Conservation (phyloP, 73 alveolate genomes). For the Paramecium biaurelia region DNA sequence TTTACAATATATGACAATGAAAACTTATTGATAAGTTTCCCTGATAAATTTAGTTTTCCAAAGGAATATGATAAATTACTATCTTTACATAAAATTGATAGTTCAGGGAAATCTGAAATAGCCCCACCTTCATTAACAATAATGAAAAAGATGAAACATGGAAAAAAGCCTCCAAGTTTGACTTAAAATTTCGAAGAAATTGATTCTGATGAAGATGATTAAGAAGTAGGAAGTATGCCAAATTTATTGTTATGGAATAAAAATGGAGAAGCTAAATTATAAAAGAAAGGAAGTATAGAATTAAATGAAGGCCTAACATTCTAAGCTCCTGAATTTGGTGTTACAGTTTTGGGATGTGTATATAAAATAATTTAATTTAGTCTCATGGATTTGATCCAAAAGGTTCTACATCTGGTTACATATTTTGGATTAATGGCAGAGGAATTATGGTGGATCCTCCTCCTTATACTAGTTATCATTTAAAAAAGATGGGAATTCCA, state of each 20-base stretch:
- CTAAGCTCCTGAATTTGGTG: constrained; percentile 63
- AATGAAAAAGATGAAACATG: background rate
- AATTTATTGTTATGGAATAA: constrained; percentile 21
- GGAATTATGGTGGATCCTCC: constrained; percentile 69
- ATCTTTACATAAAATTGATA: background rate
- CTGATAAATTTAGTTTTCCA: constrained; percentile 55
- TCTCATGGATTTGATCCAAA: constrained; percentile 64
- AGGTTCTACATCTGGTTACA: constrained; percentile 63
- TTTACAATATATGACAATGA: constrained; percentile 47
- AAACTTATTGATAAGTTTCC: background rate
- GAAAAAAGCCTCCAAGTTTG: constrained; percentile 49
- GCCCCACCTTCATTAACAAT: background rate
- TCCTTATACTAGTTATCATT: constrained; percentile 55
- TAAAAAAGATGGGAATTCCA: constrained; percentile 65
- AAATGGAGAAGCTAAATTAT: constrained; percentile 22
- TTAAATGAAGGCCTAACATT: background rate
- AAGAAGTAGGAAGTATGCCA: background rate
- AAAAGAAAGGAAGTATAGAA: background rate
- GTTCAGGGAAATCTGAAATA: background rate
- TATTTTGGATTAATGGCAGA: constrained; percentile 63
- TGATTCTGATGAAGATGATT: background rate
- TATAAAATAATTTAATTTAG: background rate
- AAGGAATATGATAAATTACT: constrained; percentile 27
- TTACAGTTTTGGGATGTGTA: constrained; percentile 58
- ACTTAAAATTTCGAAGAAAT: constrained; percentile 25